These are phyloP conservation scores for Pleurotus citrinopileatus DNA, from an alignment of 768 basidiomycete species.

Conservation along the genomic window DNA sequence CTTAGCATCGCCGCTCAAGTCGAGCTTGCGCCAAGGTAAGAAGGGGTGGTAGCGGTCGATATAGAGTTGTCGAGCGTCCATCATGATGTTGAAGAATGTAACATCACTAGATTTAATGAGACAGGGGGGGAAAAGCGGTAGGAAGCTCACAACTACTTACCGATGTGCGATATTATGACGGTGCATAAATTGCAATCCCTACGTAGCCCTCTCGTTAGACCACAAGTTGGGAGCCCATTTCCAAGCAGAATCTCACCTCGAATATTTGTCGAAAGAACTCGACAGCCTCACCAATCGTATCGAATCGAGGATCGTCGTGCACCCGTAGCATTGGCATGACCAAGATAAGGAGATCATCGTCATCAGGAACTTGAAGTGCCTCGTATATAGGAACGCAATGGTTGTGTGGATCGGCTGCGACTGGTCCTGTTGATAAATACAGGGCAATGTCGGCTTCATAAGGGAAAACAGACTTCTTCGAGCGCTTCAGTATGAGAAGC, in stretches of 20 bases:
- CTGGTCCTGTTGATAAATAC: conserved; percentile 18
- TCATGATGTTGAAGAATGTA: conserved; percentile 20
- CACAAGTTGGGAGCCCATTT: background rate
- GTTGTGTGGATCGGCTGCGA: conserved; percentile 18
- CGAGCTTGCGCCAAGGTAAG: conserved; percentile 11
- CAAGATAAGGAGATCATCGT: conserved; percentile 14
- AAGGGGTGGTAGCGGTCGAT: conserved; percentile 20
- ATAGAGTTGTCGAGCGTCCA: conserved; percentile 20
- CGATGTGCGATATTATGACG: conserved; percentile 30
- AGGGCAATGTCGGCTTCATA: conserved; percentile 25
- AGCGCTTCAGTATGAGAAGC: conserved; percentile 24
- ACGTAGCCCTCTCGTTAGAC: background rate
- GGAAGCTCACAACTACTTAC: conserved; percentile 16
- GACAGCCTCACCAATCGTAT: conserved; percentile 28
- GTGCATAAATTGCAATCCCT: conserved; percentile 36
- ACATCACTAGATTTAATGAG: background rate
- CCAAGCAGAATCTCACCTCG: conserved; percentile 24
- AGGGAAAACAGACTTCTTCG: conserved; percentile 15
- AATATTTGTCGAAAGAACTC: conserved; percentile 30
- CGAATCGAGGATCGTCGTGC: conserved; percentile 21
- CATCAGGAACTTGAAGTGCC: conserved; percentile 17
- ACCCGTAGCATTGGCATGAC: conserved; percentile 21
- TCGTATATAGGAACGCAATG: conserved; percentile 26
- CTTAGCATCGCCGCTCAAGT: conserved; percentile 11
- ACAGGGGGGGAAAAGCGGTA: background rate